A percentile compares a stretch with the other conserved stretches of the same genome.
These are phyloP conservation scores for Truncatella angustata DNA, from an alignment of 2,329 filamentous ascomycete species.

Conservation along the genomic window DNA sequence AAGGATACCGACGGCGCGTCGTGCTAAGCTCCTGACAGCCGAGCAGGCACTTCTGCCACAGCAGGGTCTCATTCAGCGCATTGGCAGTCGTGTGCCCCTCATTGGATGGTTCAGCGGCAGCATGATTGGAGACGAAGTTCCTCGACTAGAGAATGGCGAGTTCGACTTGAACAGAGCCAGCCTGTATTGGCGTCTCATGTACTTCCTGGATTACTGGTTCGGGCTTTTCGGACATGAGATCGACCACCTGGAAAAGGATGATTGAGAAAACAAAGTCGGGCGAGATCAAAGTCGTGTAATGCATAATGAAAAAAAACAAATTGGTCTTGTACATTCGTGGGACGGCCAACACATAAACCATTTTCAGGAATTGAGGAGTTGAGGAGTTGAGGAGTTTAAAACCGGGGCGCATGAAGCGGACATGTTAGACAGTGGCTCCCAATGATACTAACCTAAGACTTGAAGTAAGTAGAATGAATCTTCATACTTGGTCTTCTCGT, in stretches of 20 bases:
- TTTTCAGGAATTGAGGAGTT: background rate
- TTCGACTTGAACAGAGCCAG: conserved; percentile 74
- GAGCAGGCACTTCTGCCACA: conserved; percentile 71
- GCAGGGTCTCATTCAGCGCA: conserved; percentile 60
- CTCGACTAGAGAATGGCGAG: conserved; percentile 67
- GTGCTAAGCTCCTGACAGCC: conserved; percentile 63
- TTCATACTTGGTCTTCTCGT: no score
- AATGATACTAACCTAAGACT: no score
- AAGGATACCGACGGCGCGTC: conserved; percentile 65
- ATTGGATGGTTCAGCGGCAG: conserved; percentile 69
- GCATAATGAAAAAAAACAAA: background rate
- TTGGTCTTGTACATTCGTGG: conserved; percentile 1
- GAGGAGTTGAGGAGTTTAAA: conserved; percentile 1
- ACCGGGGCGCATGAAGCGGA: background rate
- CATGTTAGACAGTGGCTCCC: no score
- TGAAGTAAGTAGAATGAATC: no score
- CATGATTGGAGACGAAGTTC: conserved; percentile 75
- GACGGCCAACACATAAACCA: background rate
- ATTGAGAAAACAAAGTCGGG: conserved; percentile 32
- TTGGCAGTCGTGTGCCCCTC: conserved; percentile 66
- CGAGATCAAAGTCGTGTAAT: background rate
- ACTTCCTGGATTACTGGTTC: conserved; percentile 59
- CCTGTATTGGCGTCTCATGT: conserved; percentile 67
- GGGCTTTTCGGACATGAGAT: conserved; percentile 59
- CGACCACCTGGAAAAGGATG: conserved; percentile 56